Conservation (phyloP, 768 basidiomycete species). For the Lyophyllum atratum region DNA sequence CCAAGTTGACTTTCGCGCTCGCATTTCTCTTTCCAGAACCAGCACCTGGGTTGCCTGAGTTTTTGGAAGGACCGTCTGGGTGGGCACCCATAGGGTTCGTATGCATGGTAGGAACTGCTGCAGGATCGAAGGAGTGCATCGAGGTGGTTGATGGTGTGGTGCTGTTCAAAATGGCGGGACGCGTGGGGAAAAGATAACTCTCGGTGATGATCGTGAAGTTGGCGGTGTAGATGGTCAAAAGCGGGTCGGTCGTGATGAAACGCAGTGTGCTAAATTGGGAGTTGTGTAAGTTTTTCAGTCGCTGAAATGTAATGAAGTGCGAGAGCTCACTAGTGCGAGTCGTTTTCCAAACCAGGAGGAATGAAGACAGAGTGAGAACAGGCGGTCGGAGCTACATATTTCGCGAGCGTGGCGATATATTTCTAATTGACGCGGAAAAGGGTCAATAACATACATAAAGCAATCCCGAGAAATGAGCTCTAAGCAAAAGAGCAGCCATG, state of each 20-base stretch:
- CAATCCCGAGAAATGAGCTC: neutral
- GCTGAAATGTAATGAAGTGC: neutral
- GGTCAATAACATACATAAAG: neutral
- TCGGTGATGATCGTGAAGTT: slow-evolving; percentile 45
- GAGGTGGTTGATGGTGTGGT: slow-evolving; percentile 8
- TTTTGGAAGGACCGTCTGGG: slow-evolving; percentile 11
- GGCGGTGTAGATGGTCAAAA: slow-evolving; percentile 46
- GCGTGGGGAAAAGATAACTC: slow-evolving; percentile 19
- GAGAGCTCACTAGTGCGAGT: slow-evolving; percentile 31
- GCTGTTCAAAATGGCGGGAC: slow-evolving; percentile 17
- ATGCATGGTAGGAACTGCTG: neutral
- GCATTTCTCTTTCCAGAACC: slow-evolving; percentile 17
- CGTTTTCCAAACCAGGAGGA: slow-evolving; percentile 29
- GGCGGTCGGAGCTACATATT: slow-evolving; percentile 37
- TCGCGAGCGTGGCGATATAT: slow-evolving; percentile 44
- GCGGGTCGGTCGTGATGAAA: slow-evolving; percentile 31
- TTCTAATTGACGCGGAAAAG: slow-evolving; percentile 33
- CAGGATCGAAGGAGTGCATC: neutral
- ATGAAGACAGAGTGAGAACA: slow-evolving; percentile 31
- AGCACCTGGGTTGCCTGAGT: slow-evolving; percentile 9
- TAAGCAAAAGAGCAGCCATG: neutral
- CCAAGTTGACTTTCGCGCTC: slow-evolving; percentile 28
- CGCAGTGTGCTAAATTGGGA: slow-evolving; percentile 29
- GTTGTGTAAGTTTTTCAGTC: neutral
- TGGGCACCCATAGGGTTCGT: slow-evolving; percentile 13